phyloP scores from a whole-genome alignment of 371 early-diverging fungal species.

The Sanchytrium tribonematis region DNA sequence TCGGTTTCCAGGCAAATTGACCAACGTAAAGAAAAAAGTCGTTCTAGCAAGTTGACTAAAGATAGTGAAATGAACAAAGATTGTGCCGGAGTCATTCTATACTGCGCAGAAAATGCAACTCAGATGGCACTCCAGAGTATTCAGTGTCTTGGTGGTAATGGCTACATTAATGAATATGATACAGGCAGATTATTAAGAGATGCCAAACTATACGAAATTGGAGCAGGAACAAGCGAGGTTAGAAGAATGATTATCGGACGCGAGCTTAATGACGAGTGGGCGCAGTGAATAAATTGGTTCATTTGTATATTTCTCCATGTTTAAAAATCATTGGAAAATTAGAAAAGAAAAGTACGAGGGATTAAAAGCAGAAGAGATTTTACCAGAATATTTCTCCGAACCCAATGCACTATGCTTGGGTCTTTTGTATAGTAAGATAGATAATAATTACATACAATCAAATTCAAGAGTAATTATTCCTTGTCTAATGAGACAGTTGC shows the following conservation, averaged over 20 bases:
- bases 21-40: conserved; percentile 25
- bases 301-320: no score
- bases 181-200: conserved; percentile 78
- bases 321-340: background rate
- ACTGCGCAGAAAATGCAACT: conserved; percentile 81
- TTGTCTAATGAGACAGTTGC: background rate
- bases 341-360: background rate
- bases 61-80: conserved; percentile 18
- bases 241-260: conserved; percentile 80
- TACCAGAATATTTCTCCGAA: background rate
- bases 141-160: conserved; percentile 75
- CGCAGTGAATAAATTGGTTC: no score
- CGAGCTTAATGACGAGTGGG: conserved; percentile 22
- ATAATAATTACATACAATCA: background rate
- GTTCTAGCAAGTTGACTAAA: background rate
- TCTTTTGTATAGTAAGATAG: background rate
- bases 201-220: conserved; percentile 91
- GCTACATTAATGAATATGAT: conserved; percentile 74
- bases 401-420: background rate
- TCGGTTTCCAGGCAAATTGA: conserved; percentile 70
- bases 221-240: conserved; percentile 89
- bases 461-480: background rate
- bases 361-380: background rate
- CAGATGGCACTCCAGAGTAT: conserved; percentile 25
- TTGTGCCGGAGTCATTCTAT: conserved; percentile 83